Base-by-base conservation (phyloP, 2,329 filamentous ascomycete genomes). In the Periconia sp. region DNA sequence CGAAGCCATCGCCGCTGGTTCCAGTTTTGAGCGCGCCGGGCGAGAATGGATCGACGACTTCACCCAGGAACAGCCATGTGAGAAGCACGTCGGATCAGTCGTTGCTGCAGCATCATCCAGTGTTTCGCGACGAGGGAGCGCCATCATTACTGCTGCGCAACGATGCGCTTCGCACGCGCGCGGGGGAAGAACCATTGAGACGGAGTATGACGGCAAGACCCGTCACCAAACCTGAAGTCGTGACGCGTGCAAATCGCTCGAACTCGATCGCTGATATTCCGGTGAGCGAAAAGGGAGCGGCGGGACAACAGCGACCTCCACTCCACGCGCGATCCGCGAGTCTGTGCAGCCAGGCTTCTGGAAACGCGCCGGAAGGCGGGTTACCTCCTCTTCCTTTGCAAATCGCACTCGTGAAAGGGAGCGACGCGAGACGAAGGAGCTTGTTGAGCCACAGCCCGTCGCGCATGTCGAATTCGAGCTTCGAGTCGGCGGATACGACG, bases 331-430 rank as follows among this genome's bases (percentile, higher is more conserved):
- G 66, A 56, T 53, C 66, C 7, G 65, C 58, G 30, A 63, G 33
- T n/a, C 5, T 37, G 10, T 37, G 33, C 15, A 37, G 60, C 43
- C 62, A 65, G 45, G 45, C 49, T 9, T 68, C 68, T 14, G 75
- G 74, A n/a, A 64, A 66, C 41, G 74, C 72, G 8, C 77, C 77
- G 11, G 71, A 72, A 27, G 67, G 69, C 14, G 75, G 75, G 10
- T 64, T 79, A 1, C 77, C 77, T 15, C 75, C 77, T 15, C 57
- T 79, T 9, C 77, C 77, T 18, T 61, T 73, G 10, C 68, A 62
- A 35, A 60, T 67, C 30, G 54, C 62, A 31, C 63, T 66, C 23
- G 65, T 64, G 49, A 70, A 67, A 41, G 63, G 54, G 11, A 58
- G 63, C 41, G 53, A 50, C 11, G 54, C 53, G n/a, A 56, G 59